Conservation (phyloP, 2,329 filamentous ascomycete genomes). For the Diaporthe nobilis region DNA sequence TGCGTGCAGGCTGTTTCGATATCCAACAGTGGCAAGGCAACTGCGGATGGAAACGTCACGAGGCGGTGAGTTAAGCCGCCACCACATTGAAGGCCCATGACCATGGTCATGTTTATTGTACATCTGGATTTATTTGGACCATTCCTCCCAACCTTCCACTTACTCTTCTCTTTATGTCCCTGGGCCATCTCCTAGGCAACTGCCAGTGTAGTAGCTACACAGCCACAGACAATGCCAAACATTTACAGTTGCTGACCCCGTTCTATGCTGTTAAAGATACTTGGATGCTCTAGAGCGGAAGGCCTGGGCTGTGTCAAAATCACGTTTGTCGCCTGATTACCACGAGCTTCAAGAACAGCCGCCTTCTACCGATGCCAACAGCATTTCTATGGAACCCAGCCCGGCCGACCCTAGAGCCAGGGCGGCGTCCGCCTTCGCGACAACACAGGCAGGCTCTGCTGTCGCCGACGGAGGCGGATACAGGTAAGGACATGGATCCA, state of each 20-base stretch:
- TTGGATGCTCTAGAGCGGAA: background rate
- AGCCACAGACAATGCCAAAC: no score
- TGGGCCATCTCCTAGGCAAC: background rate
- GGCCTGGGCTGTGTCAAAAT: background rate
- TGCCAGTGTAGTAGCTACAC: no score
- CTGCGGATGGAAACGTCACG: background rate
- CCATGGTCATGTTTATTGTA: background rate
- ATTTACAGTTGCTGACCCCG: background rate
- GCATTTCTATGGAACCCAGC: background rate
- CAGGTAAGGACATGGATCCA: background rate
- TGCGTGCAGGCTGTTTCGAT: background rate
- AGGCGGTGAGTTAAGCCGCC: background rate
- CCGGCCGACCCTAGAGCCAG: background rate
- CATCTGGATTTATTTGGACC: background rate
- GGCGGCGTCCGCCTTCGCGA: background rate
- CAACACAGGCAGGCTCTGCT: background rate
- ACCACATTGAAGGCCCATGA: background rate
- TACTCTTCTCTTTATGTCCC: background rate
- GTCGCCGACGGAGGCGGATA: conserved; percentile 10
- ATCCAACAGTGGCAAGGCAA: background rate
- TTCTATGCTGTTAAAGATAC: background rate
- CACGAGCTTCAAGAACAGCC: background rate
- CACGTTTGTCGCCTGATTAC: background rate
- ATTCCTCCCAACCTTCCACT: background rate
- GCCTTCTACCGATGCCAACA: background rate